These are phyloP conservation scores for Solanum chiquidenum DNA, from an alignment of 257 asterid species.

Conservation along the genomic window DNA sequence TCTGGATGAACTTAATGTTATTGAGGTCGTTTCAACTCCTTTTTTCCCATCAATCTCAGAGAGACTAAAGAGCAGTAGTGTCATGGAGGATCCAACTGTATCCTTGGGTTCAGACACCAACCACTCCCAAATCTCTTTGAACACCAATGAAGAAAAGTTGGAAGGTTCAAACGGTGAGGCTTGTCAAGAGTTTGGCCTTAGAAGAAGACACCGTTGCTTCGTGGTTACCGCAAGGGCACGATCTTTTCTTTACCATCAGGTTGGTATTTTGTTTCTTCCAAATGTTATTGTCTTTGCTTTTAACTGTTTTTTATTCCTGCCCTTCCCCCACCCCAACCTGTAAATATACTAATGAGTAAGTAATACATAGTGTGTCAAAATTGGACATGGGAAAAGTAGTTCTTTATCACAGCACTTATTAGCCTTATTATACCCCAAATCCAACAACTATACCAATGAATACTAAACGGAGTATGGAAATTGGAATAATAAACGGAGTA, in stretches of 20 bases:
- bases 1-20: conserved; percentile 67
- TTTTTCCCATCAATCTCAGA: conserved; percentile 52
- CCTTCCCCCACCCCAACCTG: background rate
- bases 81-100: conserved; percentile 14
- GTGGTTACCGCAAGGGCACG: conserved; percentile 84
- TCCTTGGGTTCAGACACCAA: conserved; percentile 22
- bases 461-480: background rate
- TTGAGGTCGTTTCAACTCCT: conserved; percentile 59
- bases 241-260: conserved; percentile 97
- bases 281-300: background rate
- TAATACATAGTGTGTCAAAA: background rate
- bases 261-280: conserved; percentile 14
- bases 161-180: conserved; percentile 19
- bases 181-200: conserved; percentile 49
- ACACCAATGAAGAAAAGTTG: conserved; percentile 15
- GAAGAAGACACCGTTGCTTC: conserved; percentile 64
- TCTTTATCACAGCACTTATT: background rate
- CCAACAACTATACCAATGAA: background rate
- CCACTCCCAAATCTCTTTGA: conserved; percentile 11
- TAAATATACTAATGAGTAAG: background rate
- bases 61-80: conserved; percentile 30
- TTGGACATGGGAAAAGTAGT: background rate
- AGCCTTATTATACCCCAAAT: background rate
- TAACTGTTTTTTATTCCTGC: background rate
- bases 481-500: background rate